Base-by-base conservation (phyloP, 2,329 filamentous ascomycete genomes). In the Calonectria ilicicola region DNA sequence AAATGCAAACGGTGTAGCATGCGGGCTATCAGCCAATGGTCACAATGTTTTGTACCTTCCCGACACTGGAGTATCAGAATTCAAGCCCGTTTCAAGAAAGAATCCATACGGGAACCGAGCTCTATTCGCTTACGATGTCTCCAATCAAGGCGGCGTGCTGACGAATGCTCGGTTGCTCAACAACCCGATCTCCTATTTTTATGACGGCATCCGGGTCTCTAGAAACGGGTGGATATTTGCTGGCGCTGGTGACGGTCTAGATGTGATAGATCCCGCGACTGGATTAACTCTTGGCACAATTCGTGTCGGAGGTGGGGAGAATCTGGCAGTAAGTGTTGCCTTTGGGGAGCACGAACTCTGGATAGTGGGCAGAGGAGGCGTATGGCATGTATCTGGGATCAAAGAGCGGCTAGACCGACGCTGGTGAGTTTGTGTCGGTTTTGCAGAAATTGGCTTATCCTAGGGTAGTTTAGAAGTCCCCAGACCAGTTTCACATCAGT, bases 321-420 rank as follows among this genome's bases (percentile, higher is more conserved):
- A 60, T 47, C 8, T 60, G 3, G 51, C 51, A 2, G 65, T 60
- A 8, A 67, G 40, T 32, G n/a, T 58, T 19, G 29, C 40, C 5
- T 58, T 67, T 38, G 65, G 51, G 3, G 40, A 60, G 27, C 27
- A 67, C 17, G 51, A 67, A 38, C 65, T 67, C 17, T 67, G 51
- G 65, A 67, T 60, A 21, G 65, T 67, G 17, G 51, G 65, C 7
- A 47, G 51, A 9, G 65, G 65, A n/a, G 65, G 65, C 6, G 40
- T 67, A 3, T 67, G 51, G 51, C 65, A 67, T 60, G 65, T 67
- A 26, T 60, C 51, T n/a, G 51, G 40, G 4, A 26, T 67, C 27
- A 26, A 58, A 17, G 51, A 67, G n/a, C 58, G 58, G 32, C 17
- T 63, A 3, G 38, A 63, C 14, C 58, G 58, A 42, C 23, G 23